Percentiles rank a stretch among this genome's conserved stretches.
phyloP scores from a whole-genome alignment of 495 filamentous ascomycete species.

The Cercophora samala region DNA sequence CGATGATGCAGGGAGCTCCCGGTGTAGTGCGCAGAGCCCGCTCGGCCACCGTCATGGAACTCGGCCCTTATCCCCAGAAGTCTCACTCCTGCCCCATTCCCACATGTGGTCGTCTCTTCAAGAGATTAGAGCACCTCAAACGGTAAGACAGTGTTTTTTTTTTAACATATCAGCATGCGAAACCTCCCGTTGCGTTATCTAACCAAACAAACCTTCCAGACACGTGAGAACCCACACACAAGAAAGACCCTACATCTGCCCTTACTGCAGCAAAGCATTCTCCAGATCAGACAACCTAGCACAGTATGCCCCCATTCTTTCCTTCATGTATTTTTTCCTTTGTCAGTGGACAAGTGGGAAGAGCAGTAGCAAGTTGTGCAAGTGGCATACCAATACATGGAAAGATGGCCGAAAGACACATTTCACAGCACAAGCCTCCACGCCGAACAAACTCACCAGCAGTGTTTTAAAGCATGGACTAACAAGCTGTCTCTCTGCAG shows the following conservation, averaged over 20 bases:
- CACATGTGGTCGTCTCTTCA: slow-evolving; percentile 94
- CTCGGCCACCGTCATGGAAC: slow-evolving; percentile 93
- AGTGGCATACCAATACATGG: slow-evolving; percentile 32
- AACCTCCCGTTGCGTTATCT: slow-evolving; percentile 45
- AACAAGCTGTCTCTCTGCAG: slow-evolving; percentile 47
- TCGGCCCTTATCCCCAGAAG: slow-evolving; percentile 94
- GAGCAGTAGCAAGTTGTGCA: slow-evolving; percentile 33
- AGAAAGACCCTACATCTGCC: slow-evolving; percentile 96
- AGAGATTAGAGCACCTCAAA: slow-evolving; percentile 98
- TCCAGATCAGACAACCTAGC: slow-evolving; percentile 97
- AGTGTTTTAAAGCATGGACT: slow-evolving; percentile 25
- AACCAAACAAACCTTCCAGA: slow-evolving; percentile 63
- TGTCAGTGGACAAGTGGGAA: slow-evolving; percentile 28
- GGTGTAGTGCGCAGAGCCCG: slow-evolving; percentile 84
- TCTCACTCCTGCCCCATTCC: slow-evolving; percentile 99
- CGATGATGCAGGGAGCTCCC: slow-evolving; percentile 58
- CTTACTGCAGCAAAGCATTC: slow-evolving; percentile 97
- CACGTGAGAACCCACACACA: slow-evolving; percentile 99
- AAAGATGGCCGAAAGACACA: slow-evolving; percentile 22
- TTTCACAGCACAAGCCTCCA: slow-evolving; percentile 35
- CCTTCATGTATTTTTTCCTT: slow-evolving; percentile 33
- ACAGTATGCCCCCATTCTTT: slow-evolving; percentile 65
- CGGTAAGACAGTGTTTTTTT: slow-evolving; percentile 64
- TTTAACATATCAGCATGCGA: slow-evolving; percentile 43
- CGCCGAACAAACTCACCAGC: slow-evolving; percentile 23